Evolutionary conservation across 257 asterid species (phyloP), one percentile per base, ranked within the genome.

Genomic region (Nicotiana benthamiana): DNA sequence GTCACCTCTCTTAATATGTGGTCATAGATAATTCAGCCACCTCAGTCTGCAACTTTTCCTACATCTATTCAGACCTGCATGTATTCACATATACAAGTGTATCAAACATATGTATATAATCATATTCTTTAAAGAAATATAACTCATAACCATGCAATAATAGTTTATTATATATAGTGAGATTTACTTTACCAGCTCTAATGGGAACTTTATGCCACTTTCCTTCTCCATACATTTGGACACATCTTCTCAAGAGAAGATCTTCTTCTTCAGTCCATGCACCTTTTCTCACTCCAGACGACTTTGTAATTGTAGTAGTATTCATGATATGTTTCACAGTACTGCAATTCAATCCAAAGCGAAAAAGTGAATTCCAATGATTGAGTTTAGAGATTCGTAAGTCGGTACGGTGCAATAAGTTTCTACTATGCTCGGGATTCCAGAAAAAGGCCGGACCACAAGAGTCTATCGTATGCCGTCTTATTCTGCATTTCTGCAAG

Each of bases 21-120:
- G 97, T 7, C 92, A 89, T 26, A 93, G 91, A 76, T 90, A 92
- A 82, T 92, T 93, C 91, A 92, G 64, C 96, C 97, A 93, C 68
- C 96, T 77, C 62, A 93, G 80, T 82, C 97, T 86, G 83, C 97
- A 89, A 72, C 97, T 93, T 87, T 89, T 93, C 1, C 97, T 93
- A 54, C 87, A 89, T 83, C 97, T 92, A 24, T 85, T 87, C 20
- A 93, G 80, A 56, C 92, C 97, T 91, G 80, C 46, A 36, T 36
- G 46, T 36, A 67, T 11, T 26, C 34, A 63, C 3, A 9, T n/a
- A n/a, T n/a, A n/a, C n/a, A n/a, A n/a, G n/a, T n/a, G n/a, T n/a
- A n/a, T n/a, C n/a, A n/a, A n/a, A n/a, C n/a, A 6, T 34, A 34
- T 34, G 9, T 36, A 36, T 36, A 36, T 1, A 36, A 6, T 6